phyloP scores from a whole-genome alignment of 805 yeast species.

The Wickerhamiella occidentalis region DNA sequence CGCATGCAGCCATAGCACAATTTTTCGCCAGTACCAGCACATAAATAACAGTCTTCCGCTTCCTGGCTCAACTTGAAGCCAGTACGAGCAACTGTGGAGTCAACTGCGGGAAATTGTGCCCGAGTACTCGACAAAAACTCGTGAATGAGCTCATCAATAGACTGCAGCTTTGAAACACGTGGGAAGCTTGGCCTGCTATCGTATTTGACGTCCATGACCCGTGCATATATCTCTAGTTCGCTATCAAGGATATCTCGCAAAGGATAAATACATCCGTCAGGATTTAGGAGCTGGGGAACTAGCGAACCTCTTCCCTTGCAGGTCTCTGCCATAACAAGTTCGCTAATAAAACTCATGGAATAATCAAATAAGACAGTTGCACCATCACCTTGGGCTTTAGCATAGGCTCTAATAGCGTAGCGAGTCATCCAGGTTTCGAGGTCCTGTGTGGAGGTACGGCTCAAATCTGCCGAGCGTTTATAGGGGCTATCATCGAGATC shows the following conservation, averaged over 20 bases:
- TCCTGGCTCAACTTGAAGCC: constrained; percentile 52
- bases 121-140: constrained; percentile 64
- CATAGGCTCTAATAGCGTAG: constrained; percentile 38
- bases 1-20: constrained; percentile 22
- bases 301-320: constrained; percentile 78
- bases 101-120: constrained; percentile 71
- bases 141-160: constrained; percentile 66
- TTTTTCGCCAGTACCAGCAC: neutral
- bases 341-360: constrained; percentile 74
- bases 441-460: constrained; percentile 54
- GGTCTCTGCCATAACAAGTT: constrained; percentile 61
- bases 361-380: constrained; percentile 52
- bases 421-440: constrained; percentile 37
- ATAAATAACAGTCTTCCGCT: constrained; percentile 19
- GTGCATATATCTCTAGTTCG: constrained; percentile 50
- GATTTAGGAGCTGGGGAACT: constrained; percentile 34
- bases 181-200: constrained; percentile 26
- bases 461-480: constrained; percentile 29
- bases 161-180: constrained; percentile 53
- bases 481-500: constrained; percentile 10
- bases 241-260: constrained; percentile 59
- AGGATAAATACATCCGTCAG: constrained; percentile 37
- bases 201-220: constrained; percentile 32
- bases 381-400: constrained; percentile 32
- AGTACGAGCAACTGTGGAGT: constrained; percentile 83